Evolutionary conservation across 2,329 filamentous ascomycete species (phyloP), one percentile per base, ranked within the genome.

Genomic region (Aspergillus viridinutans): DNA sequence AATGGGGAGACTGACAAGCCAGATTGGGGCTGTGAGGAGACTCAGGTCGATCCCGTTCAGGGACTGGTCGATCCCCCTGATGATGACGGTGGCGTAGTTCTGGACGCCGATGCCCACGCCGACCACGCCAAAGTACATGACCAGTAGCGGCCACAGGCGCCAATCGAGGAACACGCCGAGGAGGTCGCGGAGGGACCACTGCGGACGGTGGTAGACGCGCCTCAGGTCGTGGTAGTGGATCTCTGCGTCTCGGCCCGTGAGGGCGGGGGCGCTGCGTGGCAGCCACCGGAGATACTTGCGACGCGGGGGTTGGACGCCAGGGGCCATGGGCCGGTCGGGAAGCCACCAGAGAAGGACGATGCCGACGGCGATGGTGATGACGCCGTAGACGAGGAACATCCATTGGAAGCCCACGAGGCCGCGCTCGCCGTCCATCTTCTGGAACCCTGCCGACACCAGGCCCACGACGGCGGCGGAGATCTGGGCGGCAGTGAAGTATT

Each of bases 101-200:
- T 96, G 91, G 0, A 90, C 92, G 48, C 91, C 92, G 60, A 96
- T 96, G 8, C 92, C 92, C 3, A 96, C 92, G 23, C 92, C 92
- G 1, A 96, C 92, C 3, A 96, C 92, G 21, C 92, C 92, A 76
- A 96, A 96, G 76, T 96, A 96, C 92, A 96, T 96, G 53, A 96
- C 69, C 1, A 88, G 82, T 63, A 96, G 75, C 1, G 92, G 92
- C 89, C 90, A 96, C 20, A 96, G 80, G 2, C 91, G 85, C 92
- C 91, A 96, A 74, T 96, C 92, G 38, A 89, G 80, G 29, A 96
- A 76, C 1, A 95, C 89, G 25, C 79, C 76, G 25, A 79, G 77
- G 1, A 96, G 78, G 63, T 96, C 90, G 54, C 78, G 84, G 59
- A 90, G 63, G 1, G 80, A 86, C 92, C 92, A 96, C 3, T 85